Conservation (phyloP, 345 rosid genomes). For the Ceriops decandra region DNA sequence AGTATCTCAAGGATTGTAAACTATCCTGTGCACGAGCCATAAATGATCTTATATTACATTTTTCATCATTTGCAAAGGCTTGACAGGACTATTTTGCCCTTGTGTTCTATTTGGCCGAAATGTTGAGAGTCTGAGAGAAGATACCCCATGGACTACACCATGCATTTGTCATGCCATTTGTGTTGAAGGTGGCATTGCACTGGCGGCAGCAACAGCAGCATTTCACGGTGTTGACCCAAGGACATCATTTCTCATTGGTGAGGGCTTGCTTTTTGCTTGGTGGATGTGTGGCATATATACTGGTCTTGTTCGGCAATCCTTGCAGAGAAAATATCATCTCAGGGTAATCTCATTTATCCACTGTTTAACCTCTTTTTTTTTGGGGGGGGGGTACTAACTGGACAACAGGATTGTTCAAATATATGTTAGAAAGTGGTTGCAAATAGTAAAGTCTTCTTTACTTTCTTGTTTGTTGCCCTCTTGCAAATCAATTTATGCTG, state of each 20-base stretch:
- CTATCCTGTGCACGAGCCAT: neutral
- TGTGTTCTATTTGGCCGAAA: conserved; percentile 90
- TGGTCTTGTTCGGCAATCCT: conserved; percentile 68
- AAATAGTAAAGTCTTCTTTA: too few relatives aligned
- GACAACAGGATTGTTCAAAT: neutral
- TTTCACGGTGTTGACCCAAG: conserved; percentile 74
- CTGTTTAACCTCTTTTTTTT: neutral
- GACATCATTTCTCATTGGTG: conserved; percentile 72
- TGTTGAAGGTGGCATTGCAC: conserved; percentile 80
- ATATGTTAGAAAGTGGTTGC: too few relatives aligned
- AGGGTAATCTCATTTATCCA: conserved; percentile 43
- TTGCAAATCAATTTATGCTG: too few relatives aligned
- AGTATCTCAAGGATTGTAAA: neutral
- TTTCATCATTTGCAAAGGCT: conserved; percentile 40
- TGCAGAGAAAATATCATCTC: conserved; percentile 88
- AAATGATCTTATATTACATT: neutral
- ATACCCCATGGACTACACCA: conserved; percentile 77
- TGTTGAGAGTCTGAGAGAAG: conserved; percentile 65
- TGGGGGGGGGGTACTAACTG: neutral
- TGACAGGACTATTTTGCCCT: conserved; percentile 87
- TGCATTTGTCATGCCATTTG: conserved; percentile 81
- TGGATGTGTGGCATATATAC: conserved; percentile 99
- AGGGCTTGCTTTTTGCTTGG: conserved; percentile 92
- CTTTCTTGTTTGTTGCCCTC: too few relatives aligned
- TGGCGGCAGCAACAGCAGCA: conserved; percentile 61